Base-by-base conservation (phyloP, 1,284 basidiomycete genomes). In the Malassezia dermatis region DNA sequence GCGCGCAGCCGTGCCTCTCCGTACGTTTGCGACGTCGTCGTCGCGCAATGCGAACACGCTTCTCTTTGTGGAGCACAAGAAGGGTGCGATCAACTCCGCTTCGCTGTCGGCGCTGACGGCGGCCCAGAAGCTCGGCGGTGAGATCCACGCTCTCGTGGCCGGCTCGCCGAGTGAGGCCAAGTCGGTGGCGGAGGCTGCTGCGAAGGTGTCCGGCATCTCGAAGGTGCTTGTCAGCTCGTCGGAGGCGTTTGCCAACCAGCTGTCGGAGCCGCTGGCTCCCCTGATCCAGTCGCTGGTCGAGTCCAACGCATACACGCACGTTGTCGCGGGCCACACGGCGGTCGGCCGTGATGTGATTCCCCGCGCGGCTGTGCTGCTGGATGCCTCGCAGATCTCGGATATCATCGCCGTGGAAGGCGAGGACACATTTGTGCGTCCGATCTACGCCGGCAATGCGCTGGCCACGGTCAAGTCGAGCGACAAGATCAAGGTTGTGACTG, bases 371-470 rank as follows among this genome's bases (percentile, higher is more conserved):
- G 91, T 89, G 19, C 80, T 80, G 56, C 82, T 98, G 37, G 86
- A 93, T 75, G 53, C 66, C 1, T 60, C 64, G 35, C 71, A 78
- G 64, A 82, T 98, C 60, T 90, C 90, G 48, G 94, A 99, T 77
- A 84, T 98, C 64, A 88, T 94, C 68, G 81, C 83, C 44, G 84
- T 96, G 67, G 85, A 94, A 69, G 68, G 79, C 2, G 83, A 84
- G 47, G 84, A 85, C 72, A 82, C 73, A 82, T 96, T 94, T 76
- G 83, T 86, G 8, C 86, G 93, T 42, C 90, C 89, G 42, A 94
- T 98, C 75, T 99, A 99, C 72, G 94, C 94, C 47, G 94, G 94
- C 47, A 98, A 98, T 75, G 94, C 94, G 44, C 89, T 98, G 61
- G 82, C 90, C 30, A 95, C 90, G 43, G 84, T 99, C 65, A 84